Conservation (phyloP, 768 basidiomycete genomes). For the Astraeus odoratus region DNA sequence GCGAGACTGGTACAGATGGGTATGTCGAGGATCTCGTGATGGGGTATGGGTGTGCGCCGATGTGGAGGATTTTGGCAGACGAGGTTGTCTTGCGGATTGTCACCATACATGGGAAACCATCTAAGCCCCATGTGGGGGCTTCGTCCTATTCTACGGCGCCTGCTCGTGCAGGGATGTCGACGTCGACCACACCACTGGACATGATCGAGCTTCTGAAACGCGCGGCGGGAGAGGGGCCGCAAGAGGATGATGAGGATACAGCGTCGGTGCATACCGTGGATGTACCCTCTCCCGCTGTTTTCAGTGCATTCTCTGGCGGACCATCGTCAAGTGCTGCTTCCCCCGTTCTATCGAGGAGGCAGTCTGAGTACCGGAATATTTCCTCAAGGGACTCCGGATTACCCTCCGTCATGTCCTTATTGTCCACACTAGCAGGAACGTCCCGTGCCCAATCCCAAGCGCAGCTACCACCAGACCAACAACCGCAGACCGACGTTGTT, state of each 20-base stretch:
- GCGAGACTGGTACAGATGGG: conserved; percentile 23
- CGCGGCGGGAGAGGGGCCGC: conserved; percentile 30
- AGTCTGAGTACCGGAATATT: conserved; percentile 43
- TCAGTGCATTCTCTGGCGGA: conserved; percentile 18
- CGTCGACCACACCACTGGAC: conserved; percentile 14
- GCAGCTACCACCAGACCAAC: conserved; percentile 22
- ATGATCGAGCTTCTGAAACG: conserved; percentile 37
- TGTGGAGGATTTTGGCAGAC: conserved; percentile 61
- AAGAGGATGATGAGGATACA: conserved; percentile 37
- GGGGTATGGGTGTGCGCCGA: conserved; percentile 20
- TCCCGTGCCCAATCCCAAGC: conserved; percentile 50
- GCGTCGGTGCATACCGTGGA: conserved; percentile 35
- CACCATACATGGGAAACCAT: conserved; percentile 27
- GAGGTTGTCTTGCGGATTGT: conserved; percentile 54
- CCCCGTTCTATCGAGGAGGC: conserved; percentile 51
- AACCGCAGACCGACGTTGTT: conserved; percentile 1
- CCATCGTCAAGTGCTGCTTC: conserved; percentile 35
- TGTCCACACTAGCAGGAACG: conserved; percentile 51
- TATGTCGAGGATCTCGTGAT: conserved; percentile 16
- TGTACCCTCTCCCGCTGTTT: conserved; percentile 31
- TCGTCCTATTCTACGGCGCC: not conserved
- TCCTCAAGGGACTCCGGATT: conserved; percentile 41
- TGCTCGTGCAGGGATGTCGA: conserved; percentile 10
- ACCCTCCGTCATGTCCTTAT: conserved; percentile 56
- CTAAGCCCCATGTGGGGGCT: conserved; percentile 1